Conservation (phyloP, 305 asterid species). For the Solanum hybrid region DNA sequence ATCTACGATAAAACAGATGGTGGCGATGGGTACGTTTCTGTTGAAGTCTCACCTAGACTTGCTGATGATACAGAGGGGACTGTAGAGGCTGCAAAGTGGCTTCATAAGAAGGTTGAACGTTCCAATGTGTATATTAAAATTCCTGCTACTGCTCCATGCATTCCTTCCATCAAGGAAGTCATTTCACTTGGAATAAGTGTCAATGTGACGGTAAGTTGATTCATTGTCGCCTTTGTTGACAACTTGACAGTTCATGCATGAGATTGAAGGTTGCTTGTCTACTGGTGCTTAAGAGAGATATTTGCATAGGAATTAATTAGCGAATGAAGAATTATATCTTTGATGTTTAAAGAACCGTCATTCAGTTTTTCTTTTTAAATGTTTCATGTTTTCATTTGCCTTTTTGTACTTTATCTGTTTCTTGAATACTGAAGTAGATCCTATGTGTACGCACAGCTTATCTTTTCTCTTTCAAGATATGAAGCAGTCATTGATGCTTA, state of each 20-base stretch:
- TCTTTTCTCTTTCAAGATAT: conserved; percentile 88
- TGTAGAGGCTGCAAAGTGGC: conserved; percentile 89
- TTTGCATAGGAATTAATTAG: background rate
- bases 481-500: conserved; percentile 98
- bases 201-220: conserved; percentile 81
- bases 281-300: background rate
- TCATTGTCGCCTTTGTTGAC: background rate
- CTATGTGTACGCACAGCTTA: conserved; percentile 54
- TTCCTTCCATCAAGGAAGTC: conserved; percentile 96
- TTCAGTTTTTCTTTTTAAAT: background rate
- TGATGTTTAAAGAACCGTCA: background rate
- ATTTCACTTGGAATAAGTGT: conserved; percentile 87
- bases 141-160: conserved; percentile 92
- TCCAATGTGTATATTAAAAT: conserved; percentile 88
- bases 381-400: background rate
- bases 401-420: background rate
- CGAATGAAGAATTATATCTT: background rate
- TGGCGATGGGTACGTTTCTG: conserved; percentile 95
- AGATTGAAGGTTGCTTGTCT: background rate
- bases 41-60: conserved; percentile 92
- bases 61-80: conserved; percentile 93
- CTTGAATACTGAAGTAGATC: conserved; percentile 14
- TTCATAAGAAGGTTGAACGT: conserved; percentile 78
- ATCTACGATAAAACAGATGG: conserved; percentile 89
- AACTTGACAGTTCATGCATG: background rate